Evolutionary conservation across 176 grass and related monocot species (phyloP).

Genomic region (Cenchrus purpureus): DNA sequence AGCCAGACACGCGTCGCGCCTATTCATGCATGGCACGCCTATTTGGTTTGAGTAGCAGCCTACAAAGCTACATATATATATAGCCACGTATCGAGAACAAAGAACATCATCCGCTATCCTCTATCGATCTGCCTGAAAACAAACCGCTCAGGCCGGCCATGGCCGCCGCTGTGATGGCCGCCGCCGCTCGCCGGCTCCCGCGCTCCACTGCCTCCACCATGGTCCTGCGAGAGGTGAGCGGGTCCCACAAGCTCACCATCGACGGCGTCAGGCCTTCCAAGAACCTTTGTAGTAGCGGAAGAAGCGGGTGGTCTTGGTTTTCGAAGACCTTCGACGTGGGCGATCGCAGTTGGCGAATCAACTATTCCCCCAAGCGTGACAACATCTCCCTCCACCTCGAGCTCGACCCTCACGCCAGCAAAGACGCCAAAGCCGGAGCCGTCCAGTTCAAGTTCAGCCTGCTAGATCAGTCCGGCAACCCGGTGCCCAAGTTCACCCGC

Average conservation of each 20-base stretch:
- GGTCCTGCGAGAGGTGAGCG: constrained; percentile 3
- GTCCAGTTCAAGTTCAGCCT: background rate
- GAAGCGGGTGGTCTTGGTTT: too few relatives aligned
- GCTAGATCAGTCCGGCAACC: background rate
- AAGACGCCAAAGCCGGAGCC: too few relatives aligned
- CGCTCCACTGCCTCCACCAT: constrained; percentile 9
- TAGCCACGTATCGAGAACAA: too few relatives aligned
- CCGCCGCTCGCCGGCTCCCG: constrained; percentile 11
- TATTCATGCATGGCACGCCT: too few relatives aligned
- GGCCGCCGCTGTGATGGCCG: background rate
- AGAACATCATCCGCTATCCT: too few relatives aligned
- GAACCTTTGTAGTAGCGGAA: too few relatives aligned
- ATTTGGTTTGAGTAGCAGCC: too few relatives aligned
- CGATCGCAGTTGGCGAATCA: background rate
- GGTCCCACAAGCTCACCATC: constrained; percentile 16
- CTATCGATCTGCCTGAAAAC: too few relatives aligned
- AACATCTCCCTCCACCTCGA: too few relatives aligned
- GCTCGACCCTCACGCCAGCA: too few relatives aligned
- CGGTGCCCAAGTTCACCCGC: background rate
- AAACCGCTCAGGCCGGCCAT: background rate
- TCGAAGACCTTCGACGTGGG: background rate
- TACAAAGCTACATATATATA: too few relatives aligned
- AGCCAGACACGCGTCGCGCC: too few relatives aligned
- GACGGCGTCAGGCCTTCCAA: background rate
- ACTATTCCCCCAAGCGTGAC: background rate